Evolutionary conservation across 345 rosid genomes (phyloP), one percentile per base, ranked within the genome.

Genomic region (Pugionium dolabratum): DNA sequence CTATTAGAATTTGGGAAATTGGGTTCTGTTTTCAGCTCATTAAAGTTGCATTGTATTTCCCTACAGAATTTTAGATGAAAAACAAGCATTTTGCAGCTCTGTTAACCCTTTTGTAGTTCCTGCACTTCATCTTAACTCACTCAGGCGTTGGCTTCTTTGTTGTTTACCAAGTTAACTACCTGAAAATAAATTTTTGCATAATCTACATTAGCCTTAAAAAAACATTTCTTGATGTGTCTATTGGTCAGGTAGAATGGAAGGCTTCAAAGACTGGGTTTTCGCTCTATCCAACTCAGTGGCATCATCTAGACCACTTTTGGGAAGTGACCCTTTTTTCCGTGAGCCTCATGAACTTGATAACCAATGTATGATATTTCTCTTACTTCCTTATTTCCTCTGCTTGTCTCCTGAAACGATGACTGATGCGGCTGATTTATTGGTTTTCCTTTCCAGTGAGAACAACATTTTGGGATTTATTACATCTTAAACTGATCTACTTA

Each of bases 181-280:
- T 66, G 37, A 32, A 31, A 45, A 4, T 2, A 37, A 4, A 43
- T 7, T 56, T 55, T 44, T n/a, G 53, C 46, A 54, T 7, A 36
- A 25, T 40, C 46, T 48, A 6, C n/a, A 64, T 33, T 64, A 11
- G 10, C 44, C 45, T 46, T 37, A 9, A 18, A 4, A 4, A 6
- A 36, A 8, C 25, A 9, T 59, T 29, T 53, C 31, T 53, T 61
- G 3, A 52, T 61, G 62, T 61, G 4, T 40, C n/a, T 36, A 43
- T 25, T 59, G 30, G 9, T 39, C 63, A 60, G 72, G 72, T 47
- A 66, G 28, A 32, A 93, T 93, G 97, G 90, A 86, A 81, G 82
- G 94, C 45, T 59, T 90, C 74, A 82, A 82, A 74, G 97, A 93
- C 50, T 90, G 96, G 90, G 83, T 78, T 66, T 82, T 85, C 30